Percentiles rank a stretch among this genome's conserved stretches.
Conservation (phyloP, 202 grass and related monocot species). For the Dendrocalamus latiflorus region DNA sequence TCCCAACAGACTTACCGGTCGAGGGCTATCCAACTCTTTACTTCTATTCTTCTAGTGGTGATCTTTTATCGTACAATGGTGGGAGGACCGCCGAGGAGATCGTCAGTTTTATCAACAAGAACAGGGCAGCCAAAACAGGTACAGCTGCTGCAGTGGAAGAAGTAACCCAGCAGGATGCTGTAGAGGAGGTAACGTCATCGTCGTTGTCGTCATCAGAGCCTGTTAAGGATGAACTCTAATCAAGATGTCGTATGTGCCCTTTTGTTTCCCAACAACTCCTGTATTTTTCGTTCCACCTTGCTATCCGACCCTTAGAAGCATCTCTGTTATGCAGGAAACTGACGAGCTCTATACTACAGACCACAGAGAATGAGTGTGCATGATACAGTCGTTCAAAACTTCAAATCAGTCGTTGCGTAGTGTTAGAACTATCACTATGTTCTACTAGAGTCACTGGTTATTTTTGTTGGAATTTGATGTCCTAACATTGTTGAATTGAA, state of each 20-base stretch:
- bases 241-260: constrained; percentile 13
- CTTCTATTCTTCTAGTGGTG: constrained; percentile 61
- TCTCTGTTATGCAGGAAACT: neutral
- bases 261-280: neutral
- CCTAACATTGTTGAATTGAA: constrained; percentile 1
- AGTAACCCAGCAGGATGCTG: constrained; percentile 8
- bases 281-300: neutral
- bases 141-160: neutral
- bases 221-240: constrained; percentile 71
- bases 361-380: neutral
- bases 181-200: constrained; percentile 13
- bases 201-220: constrained; percentile 5
- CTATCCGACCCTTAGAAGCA: neutral
- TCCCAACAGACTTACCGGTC: constrained; percentile 53
- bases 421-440: neutral
- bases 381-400: neutral
- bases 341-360: neutral
- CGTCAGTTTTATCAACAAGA: constrained; percentile 58
- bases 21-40: constrained; percentile 65
- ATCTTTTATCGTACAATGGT: constrained; percentile 41
- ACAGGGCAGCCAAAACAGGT: constrained; percentile 33
- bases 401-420: neutral
- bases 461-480: neutral
- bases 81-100: constrained; percentile 41
- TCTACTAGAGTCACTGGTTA: neutral